Percentiles rank a stretch among this genome's conserved stretches.
phyloP scores from a whole-genome alignment of 2,329 filamentous ascomycete species.

The Stemphylium beticola region DNA sequence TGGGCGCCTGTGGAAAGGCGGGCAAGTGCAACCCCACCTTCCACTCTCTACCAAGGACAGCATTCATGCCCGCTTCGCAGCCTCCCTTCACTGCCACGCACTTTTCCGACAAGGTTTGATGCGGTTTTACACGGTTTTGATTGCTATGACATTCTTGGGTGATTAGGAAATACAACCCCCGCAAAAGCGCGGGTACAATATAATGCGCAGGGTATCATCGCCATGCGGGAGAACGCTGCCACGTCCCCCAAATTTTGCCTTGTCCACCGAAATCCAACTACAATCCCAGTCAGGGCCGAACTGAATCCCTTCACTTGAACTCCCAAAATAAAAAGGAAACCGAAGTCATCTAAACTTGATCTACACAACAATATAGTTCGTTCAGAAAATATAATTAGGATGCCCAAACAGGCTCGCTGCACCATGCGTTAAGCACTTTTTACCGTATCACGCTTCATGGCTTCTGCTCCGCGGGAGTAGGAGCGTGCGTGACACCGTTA shows the following conservation, averaged over 20 bases:
- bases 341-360: background rate
- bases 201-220: slow-evolving; percentile 18
- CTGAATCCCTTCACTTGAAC: background rate
- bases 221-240: slow-evolving; percentile 13
- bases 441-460: slow-evolving; percentile 18
- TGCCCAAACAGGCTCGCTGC: background rate
- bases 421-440: background rate
- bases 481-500: slow-evolving; percentile 43
- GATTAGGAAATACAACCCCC: slow-evolving; percentile 11
- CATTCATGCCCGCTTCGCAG: background rate
- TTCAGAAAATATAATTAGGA: background rate
- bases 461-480: slow-evolving; percentile 47
- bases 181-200: slow-evolving; percentile 5
- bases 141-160: slow-evolving; percentile 15
- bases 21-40: slow-evolving; percentile 10
- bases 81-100: background rate
- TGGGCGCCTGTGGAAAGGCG: slow-evolving; percentile 10
- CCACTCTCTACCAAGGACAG: background rate
- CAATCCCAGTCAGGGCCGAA: slow-evolving; percentile 1
- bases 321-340: slow-evolving; percentile 3
- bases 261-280: slow-evolving; percentile 7
- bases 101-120: no score
- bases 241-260: slow-evolving; percentile 7
- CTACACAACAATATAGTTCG: background rate
- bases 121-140: background rate